Base-by-base conservation (phyloP, 331 rosid genomes). In the Ulmus americana region DNA sequence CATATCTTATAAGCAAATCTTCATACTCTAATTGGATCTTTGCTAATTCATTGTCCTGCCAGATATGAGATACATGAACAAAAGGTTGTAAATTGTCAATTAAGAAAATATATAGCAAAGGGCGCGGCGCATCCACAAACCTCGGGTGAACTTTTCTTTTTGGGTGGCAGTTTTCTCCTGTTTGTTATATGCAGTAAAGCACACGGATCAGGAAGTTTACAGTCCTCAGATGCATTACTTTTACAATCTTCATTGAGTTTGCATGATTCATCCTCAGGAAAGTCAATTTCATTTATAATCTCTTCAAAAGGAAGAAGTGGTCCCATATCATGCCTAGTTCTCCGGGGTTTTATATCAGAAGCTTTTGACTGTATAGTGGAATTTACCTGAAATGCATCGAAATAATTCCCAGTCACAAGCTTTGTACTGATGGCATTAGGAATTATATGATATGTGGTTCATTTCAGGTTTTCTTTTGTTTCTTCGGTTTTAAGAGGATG, bases 221-320 rank as follows among this genome's bases (percentile, higher is more conserved):
- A 81, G 52, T 77, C 77, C 70, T 70, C 77, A 28, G 66, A 54
- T 41, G 65, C 64, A 51, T 62, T 79, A 22, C 39, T 74, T 48
- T 22, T 70, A 73, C 66, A 51, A 55, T 79, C 76, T 56, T 80
- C 91, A 28, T 69, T 86, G 71, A 63, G 79, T 71, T 65, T 75
- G 71, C 50, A 62, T 60, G 79, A 74, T 59, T 79, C 78, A 8
- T 72, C 84, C 77, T 43, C 63, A 56, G 74, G 47, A 74, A 59
- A 74, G 61, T 79, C 77, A 66, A 54, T 76, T 55, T 77, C 90
- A 57, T 79, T 50, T 77, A 80, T 61, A 71, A 87, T 83, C 71
- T 85, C 95, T 49, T 87, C 75, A 6, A 89, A 92, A 55, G 95
- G 84, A 79, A 88, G 76, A 78, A 92, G 98, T 11, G 87, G 97